A percentile compares a stretch with the other conserved stretches of the same genome.
Conservation (phyloP, 1,284 basidiomycete genomes). For the Pholiota adiposa region DNA sequence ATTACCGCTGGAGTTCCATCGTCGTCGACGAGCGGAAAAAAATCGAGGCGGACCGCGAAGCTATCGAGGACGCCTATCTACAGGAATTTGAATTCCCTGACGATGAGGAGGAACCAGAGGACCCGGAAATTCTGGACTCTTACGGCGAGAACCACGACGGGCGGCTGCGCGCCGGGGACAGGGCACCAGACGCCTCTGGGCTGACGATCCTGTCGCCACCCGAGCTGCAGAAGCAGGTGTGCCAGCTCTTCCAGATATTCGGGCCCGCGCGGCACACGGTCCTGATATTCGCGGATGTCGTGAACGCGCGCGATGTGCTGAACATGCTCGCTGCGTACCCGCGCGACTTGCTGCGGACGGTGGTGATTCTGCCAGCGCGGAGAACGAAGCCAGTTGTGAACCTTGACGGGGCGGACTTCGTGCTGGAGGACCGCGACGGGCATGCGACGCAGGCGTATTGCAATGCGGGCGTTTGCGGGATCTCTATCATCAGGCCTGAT, state of each 20-base stretch:
- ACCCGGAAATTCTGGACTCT: slow-evolving; percentile 28
- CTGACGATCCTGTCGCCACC: slow-evolving; percentile 27
- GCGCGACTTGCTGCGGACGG: slow-evolving; percentile 26
- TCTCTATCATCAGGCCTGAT: slow-evolving; percentile 44
- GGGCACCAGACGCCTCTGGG: slow-evolving; percentile 47
- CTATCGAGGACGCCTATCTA: slow-evolving; percentile 28
- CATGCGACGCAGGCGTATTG: slow-evolving; percentile 43
- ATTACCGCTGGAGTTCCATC: slow-evolving; percentile 51
- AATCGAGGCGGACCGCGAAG: slow-evolving; percentile 27
- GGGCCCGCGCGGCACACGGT: slow-evolving; percentile 36
- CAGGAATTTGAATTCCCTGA: slow-evolving; percentile 28
- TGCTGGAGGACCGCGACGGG: slow-evolving; percentile 40
- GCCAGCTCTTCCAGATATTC: slow-evolving; percentile 38
- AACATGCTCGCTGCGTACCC: slow-evolving; percentile 24
- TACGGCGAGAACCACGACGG: slow-evolving; percentile 33
- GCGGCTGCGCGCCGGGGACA: slow-evolving; percentile 45
- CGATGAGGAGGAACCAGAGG: slow-evolving; percentile 23
- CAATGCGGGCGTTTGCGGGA: slow-evolving; percentile 31
- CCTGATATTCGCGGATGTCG: slow-evolving; percentile 35
- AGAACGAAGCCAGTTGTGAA: slow-evolving; percentile 21
- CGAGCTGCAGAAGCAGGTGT: slow-evolving; percentile 19
- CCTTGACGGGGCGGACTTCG: slow-evolving; percentile 27
- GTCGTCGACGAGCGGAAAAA: slow-evolving; percentile 43
- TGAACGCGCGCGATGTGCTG: slow-evolving; percentile 21
- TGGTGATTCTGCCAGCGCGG: slow-evolving; percentile 29